Base-by-base conservation (phyloP, 1,284 basidiomycete genomes). In the Dichomitus squalens region DNA sequence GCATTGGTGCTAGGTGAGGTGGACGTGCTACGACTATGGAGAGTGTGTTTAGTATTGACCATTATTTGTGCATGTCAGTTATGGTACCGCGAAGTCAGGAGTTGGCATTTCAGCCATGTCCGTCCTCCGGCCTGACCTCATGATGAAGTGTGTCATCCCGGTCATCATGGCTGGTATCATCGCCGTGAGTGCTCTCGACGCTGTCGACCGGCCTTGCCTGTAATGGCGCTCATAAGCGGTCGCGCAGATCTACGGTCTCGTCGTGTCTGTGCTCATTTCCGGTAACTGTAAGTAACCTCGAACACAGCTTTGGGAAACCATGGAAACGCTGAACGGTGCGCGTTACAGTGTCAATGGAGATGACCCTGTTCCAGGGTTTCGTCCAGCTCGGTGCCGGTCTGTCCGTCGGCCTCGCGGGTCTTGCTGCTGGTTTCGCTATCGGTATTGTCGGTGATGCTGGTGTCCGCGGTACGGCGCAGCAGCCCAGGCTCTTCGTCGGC, bases 101-200 rank as follows among this genome's bases (percentile, higher is more conserved):
- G 96, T 99, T 69, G 97, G 96, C 75, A 98, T 99, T 72, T 94
- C 96, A 57, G 95, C 96, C 66, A 96, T 98, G 95, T 94, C 95
- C 60, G 94, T 98, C 61, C 87, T 98, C 66, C 88, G 95, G 66
- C 93, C 93, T 57, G 93, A 96, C 81, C 81, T 93, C 67, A 93
- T 95, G 89, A 95, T 95, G 91, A 92, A 84, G 85, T 96, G 91
- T 83, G 89, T 95, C 62, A 90, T 98, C 64, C 96, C 96, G 53
- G 96, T 98, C 73, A 91, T 99, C 76, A 98, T 99, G 96, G 95
- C 96, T 81, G 96, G 96, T 95, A 98, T 99, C 80, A 96, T 97
- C 76, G 95, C 91, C 72, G 93, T 95, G 65, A 68, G 86, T 82
- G 14, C 29, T 34, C 11, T 20, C 9, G 16, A 11, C 18, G n/a